A percentile compares a stretch with the other conserved stretches of the same genome.
phyloP scores from a whole-genome alignment of 2,329 filamentous ascomycete genomes.

The Teratosphaeria destructans region DNA sequence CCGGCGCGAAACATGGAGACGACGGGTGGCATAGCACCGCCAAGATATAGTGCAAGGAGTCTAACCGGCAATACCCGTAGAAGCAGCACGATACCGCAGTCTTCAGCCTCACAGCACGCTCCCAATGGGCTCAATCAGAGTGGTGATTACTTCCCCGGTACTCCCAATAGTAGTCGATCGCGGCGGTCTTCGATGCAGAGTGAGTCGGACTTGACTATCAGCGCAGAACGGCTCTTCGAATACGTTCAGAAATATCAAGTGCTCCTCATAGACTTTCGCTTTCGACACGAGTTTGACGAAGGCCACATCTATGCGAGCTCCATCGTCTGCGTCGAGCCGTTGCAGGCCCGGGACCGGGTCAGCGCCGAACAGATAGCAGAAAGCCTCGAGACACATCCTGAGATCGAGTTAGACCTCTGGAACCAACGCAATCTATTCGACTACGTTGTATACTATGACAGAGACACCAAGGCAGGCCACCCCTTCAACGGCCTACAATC shows the following conservation, averaged over 20 bases:
- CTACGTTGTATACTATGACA: conserved; percentile 83
- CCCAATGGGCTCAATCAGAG: conserved; percentile 22
- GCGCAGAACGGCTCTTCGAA: conserved; percentile 58
- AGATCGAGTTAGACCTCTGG: conserved; percentile 67
- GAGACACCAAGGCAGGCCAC: conserved; percentile 50
- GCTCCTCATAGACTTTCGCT: conserved; percentile 75
- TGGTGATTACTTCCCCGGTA: conserved; percentile 34
- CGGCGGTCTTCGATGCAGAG: conserved; percentile 37
- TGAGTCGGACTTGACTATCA: conserved; percentile 51
- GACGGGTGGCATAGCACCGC: conserved; percentile 53
- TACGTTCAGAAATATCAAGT: conserved; percentile 59
- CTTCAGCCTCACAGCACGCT: conserved; percentile 28
- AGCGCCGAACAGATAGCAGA: conserved; percentile 57
- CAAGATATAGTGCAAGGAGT: conserved; percentile 53
- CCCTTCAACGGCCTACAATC: conserved; percentile 36
- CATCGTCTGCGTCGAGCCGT: conserved; percentile 83
- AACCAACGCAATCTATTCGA: conserved; percentile 66
- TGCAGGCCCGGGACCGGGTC: conserved; percentile 58
- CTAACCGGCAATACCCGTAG: conserved; percentile 42
- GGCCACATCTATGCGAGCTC: conserved; percentile 79
- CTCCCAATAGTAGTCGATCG: conserved; percentile 8
- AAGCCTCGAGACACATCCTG: conserved; percentile 58
- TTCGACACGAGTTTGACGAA: conserved; percentile 68
- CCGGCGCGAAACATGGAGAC: conserved; percentile 63
- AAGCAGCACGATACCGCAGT: conserved; percentile 36